Evolutionary conservation across 768 basidiomycete species (phyloP).

Genomic region (Clitopilus passeckerianus): DNA sequence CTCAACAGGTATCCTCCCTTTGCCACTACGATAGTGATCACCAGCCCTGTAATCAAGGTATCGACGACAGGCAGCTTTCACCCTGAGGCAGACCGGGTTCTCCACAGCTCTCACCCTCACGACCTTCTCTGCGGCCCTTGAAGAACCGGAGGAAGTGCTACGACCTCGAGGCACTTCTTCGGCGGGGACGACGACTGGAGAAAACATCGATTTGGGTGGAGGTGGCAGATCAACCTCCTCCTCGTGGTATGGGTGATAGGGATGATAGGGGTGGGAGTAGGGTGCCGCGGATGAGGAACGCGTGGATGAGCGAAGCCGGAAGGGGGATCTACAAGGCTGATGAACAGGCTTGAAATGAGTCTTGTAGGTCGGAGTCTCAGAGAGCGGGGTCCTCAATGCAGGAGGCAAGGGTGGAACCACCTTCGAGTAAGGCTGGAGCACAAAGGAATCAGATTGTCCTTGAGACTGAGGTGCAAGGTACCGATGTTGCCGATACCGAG

Average conservation of each 20-base stretch:
- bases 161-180: neutral
- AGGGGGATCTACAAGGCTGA: neutral
- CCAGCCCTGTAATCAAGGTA: slow-evolving; percentile 46
- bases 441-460: neutral
- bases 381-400: neutral
- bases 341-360: neutral
- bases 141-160: neutral
- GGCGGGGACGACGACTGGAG: neutral
- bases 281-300: neutral
- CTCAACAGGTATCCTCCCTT: slow-evolving; percentile 23
- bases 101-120: slow-evolving; percentile 53
- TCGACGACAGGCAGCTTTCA: slow-evolving; percentile 36
- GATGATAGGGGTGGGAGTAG: neutral
- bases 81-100: slow-evolving; percentile 54
- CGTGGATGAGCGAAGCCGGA: neutral
- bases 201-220: neutral
- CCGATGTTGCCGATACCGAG: neutral
- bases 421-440: neutral
- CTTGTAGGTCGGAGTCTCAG: neutral
- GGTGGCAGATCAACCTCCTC: neutral
- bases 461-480: neutral
- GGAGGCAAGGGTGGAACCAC: neutral
- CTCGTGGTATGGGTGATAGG: neutral
- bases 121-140: slow-evolving; percentile 4
- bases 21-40: slow-evolving; percentile 39